phyloP scores from a whole-genome alignment of 768 basidiomycete genomes.

The Podaxis sp. region DNA sequence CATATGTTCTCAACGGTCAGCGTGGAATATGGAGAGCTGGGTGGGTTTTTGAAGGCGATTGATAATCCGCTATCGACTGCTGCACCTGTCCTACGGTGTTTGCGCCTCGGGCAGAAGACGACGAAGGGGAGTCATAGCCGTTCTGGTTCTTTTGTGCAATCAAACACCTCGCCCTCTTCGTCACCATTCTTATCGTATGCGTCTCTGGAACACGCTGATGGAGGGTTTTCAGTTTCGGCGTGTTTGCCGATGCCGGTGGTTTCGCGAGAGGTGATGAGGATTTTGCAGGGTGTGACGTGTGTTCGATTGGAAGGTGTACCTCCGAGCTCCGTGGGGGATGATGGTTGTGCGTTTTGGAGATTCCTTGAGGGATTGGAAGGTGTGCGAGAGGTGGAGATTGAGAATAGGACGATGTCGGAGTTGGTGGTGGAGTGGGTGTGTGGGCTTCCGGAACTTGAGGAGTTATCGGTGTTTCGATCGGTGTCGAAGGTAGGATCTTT shows the following conservation, averaged over 20 bases:
- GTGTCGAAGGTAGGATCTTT: not conserved
- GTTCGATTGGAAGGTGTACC: not conserved
- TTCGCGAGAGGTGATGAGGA: not conserved
- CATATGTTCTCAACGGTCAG: not conserved
- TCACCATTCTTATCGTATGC: not conserved
- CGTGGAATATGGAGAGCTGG: not conserved
- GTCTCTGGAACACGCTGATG: not conserved
- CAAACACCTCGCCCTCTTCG: too few relatives aligned
- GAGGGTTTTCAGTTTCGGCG: not conserved
- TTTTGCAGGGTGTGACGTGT: not conserved
- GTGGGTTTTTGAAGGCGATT: not conserved
- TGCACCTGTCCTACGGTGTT: not conserved
- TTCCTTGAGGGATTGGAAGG: not conserved
- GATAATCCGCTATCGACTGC: not conserved
- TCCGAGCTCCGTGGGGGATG: not conserved
- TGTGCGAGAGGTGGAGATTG: not conserved
- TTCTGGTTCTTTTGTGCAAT: not conserved
- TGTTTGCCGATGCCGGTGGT: not conserved
- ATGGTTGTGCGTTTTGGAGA: not conserved
- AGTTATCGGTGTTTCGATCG: not conserved
- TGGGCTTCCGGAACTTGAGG: constrained; percentile 7
- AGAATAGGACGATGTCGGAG: not conserved
- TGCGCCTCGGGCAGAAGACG: not conserved
- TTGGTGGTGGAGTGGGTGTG: constrained; percentile 1
- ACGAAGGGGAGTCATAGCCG: not conserved